Conservation (phyloP, 2,329 filamentous ascomycete genomes). For the Ceratocystis cacaofunesta region DNA sequence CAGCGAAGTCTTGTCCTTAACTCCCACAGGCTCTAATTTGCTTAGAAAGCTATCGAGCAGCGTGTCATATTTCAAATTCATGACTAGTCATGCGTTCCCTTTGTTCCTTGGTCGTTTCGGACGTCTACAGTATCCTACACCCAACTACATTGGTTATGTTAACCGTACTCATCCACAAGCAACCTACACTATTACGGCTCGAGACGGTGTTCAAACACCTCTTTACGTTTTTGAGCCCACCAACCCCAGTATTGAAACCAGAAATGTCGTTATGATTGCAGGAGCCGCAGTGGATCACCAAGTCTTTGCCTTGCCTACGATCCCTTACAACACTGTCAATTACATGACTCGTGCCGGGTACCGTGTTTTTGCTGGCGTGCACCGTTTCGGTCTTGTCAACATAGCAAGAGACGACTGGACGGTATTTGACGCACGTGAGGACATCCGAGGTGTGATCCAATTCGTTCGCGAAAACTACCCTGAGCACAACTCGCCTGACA, state of each 20-base stretch:
- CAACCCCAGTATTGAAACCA: constrained; percentile 25
- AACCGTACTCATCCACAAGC: constrained; percentile 34
- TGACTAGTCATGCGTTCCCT: constrained; percentile 38
- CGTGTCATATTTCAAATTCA: constrained; percentile 35
- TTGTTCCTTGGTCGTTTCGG: constrained; percentile 41
- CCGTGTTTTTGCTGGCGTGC: constrained; percentile 41
- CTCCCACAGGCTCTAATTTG: constrained; percentile 33
- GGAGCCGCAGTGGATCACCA: constrained; percentile 49
- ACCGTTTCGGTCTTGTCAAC: constrained; percentile 41
- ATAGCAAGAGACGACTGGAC: constrained; percentile 39
- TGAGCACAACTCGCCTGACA: constrained; percentile 18
- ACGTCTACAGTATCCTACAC: constrained; percentile 39
- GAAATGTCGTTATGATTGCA: constrained; percentile 45
- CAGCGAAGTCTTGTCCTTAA: constrained; percentile 39
- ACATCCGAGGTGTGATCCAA: constrained; percentile 41
- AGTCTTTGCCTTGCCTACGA: constrained; percentile 47
- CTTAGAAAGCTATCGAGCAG: constrained; percentile 32
- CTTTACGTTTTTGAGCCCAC: constrained; percentile 44
- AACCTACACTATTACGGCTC: constrained; percentile 33
- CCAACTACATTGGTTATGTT: constrained; percentile 34
- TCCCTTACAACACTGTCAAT: constrained; percentile 47
- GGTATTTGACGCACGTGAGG: constrained; percentile 43
- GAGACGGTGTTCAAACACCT: constrained; percentile 37
- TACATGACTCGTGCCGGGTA: constrained; percentile 48
- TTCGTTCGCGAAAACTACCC: constrained; percentile 32